A percentile compares a stretch with the other conserved stretches of the same genome.
These are phyloP conservation scores for Eucalyptus sp. DNA, from an alignment of 345 rosid genomes.

Conservation along the genomic window DNA sequence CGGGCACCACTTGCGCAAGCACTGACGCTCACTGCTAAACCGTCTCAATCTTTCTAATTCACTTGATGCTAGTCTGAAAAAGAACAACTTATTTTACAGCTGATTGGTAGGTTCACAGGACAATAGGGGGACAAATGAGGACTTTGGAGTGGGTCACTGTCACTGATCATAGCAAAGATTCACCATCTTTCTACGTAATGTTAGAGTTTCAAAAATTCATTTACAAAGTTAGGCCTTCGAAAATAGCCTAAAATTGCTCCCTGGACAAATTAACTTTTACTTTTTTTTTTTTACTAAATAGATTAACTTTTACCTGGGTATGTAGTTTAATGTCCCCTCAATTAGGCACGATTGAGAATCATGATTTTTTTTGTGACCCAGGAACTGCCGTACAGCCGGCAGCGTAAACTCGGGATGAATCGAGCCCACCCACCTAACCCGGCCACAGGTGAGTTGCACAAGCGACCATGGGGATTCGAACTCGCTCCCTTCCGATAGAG, in stretches of 20 bases:
- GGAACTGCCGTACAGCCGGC: too few relatives aligned
- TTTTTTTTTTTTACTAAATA: too few relatives aligned
- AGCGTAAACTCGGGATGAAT: too few relatives aligned
- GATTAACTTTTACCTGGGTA: too few relatives aligned
- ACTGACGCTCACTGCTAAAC: background rate
- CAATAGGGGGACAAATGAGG: background rate
- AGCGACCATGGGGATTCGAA: too few relatives aligned
- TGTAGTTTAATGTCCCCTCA: too few relatives aligned
- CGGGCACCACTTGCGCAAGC: background rate
- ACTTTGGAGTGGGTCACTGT: background rate
- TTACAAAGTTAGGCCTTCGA: background rate
- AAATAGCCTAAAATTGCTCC: background rate
- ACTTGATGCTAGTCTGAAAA: background rate
- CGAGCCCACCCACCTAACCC: too few relatives aligned
- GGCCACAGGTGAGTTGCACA: too few relatives aligned
- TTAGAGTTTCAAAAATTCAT: background rate
- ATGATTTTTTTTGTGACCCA: too few relatives aligned
- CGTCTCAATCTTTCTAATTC: background rate
- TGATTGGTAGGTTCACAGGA: background rate
- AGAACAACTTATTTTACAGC: background rate
- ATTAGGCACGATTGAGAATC: too few relatives aligned
- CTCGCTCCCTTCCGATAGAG: too few relatives aligned
- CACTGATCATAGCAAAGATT: background rate
- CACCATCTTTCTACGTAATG: too few relatives aligned
- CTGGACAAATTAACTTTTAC: background rate